Evolutionary conservation across 139 green algal species (phyloP).

Genomic region (Gonium pectorale): DNA sequence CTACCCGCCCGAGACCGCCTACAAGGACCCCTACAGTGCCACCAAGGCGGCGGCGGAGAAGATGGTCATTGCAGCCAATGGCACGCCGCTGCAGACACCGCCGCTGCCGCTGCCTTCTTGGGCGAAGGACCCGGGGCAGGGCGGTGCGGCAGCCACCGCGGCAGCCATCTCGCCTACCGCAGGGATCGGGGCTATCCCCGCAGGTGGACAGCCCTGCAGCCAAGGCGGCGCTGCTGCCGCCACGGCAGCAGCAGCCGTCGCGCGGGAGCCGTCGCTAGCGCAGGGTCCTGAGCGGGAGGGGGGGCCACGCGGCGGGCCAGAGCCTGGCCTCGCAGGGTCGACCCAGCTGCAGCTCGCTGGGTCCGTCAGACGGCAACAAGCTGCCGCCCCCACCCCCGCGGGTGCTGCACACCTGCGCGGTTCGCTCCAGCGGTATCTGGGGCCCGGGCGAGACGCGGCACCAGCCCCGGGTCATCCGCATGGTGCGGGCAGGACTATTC

Average conservation of each 20-base stretch:
- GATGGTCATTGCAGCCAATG: constrained; percentile 34
- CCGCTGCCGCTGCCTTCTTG: too few relatives aligned
- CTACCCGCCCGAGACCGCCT: constrained; percentile 22
- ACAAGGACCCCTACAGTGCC: constrained; percentile 43
- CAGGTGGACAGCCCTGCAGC: not conserved
- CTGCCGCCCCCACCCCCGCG: not conserved
- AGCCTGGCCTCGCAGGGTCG: too few relatives aligned
- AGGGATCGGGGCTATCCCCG: not conserved
- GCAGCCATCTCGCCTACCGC: not conserved
- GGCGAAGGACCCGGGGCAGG: too few relatives aligned
- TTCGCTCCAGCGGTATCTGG: constrained; percentile 51
- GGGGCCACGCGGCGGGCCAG: too few relatives aligned
- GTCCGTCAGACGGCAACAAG: not conserved
- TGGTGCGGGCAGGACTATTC: constrained; percentile 25
- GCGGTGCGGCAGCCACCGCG: too few relatives aligned
- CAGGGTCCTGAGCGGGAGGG: too few relatives aligned
- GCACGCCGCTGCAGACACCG: constrained; percentile 1
- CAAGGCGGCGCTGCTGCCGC: not conserved
- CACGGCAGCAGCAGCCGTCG: not conserved
- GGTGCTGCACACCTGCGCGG: constrained; percentile 44
- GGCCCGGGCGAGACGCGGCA: constrained; percentile 49
- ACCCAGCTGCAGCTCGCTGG: not conserved
- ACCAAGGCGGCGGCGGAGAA: constrained; percentile 43
- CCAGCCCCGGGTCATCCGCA: constrained; percentile 22
- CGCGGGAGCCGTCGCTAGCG: not conserved